Evolutionary conservation across 352 stramenopile species (phyloP).

Genomic region (Phytophthora crassamura): DNA sequence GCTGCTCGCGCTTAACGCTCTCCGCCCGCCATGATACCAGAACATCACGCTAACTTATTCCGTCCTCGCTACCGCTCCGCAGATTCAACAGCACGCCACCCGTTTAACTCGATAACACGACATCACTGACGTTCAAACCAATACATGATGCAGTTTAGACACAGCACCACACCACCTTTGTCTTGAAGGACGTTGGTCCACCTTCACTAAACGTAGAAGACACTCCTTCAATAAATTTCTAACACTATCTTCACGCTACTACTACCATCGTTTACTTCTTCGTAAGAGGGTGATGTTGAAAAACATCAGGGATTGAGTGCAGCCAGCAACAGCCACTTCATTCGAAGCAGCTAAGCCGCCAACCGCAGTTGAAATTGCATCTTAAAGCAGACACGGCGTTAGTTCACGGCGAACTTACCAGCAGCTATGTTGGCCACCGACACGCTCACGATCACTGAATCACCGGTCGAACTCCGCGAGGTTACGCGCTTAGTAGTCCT

Average conservation of each 20-base stretch:
- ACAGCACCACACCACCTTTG: too few relatives aligned
- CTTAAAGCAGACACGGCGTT: constrained; percentile 16
- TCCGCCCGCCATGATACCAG: not conserved
- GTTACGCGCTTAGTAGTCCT: constrained; percentile 59
- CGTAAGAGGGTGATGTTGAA: constrained; percentile 52
- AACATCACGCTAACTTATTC: constrained; percentile 14
- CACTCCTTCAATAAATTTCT: too few relatives aligned
- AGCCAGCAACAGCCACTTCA: constrained; percentile 1
- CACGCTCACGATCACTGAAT: constrained; percentile 12
- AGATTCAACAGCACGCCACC: constrained; percentile 42
- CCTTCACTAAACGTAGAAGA: too few relatives aligned
- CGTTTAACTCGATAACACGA: constrained; percentile 18
- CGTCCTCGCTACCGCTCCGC: not conserved
- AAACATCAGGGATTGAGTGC: constrained; percentile 48
- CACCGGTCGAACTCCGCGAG: constrained; percentile 7
- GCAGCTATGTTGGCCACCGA: constrained; percentile 20
- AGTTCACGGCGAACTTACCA: constrained; percentile 23
- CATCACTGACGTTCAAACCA: constrained; percentile 88
- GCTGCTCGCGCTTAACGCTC: not conserved
- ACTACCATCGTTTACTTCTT: constrained; percentile 25
- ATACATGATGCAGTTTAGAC: too few relatives aligned
- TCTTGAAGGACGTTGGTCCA: too few relatives aligned
- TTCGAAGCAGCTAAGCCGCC: not conserved
- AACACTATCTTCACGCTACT: too few relatives aligned
- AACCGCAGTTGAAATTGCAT: constrained; percentile 26